Percentiles rank a stretch among this genome's conserved stretches.
phyloP scores from a whole-genome alignment of 1,284 basidiomycete species.

The Anthracocystis panici-leucophaei region DNA sequence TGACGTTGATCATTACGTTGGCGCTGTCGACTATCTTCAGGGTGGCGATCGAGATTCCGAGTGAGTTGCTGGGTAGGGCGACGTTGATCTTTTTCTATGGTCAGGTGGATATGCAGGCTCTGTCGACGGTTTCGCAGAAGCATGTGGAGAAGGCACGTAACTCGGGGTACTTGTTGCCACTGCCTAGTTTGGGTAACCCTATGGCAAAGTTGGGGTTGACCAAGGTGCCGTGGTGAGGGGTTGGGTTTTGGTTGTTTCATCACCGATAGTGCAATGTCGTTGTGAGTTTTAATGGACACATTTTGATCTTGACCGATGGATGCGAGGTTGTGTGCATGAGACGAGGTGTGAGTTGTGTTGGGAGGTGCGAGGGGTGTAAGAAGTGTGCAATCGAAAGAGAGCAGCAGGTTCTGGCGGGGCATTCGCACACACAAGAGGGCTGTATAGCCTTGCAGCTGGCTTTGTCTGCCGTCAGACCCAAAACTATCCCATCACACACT shows the following conservation, averaged over 20 bases:
- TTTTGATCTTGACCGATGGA: not conserved
- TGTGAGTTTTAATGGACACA: slow-evolving; percentile 7
- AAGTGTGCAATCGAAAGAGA: too few relatives aligned
- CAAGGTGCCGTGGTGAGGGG: slow-evolving; percentile 34
- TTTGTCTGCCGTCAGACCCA: too few relatives aligned
- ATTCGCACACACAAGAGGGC: too few relatives aligned
- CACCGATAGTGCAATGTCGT: too few relatives aligned
- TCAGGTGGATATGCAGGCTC: slow-evolving; percentile 43
- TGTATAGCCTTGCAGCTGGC: too few relatives aligned
- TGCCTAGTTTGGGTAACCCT: slow-evolving; percentile 47
- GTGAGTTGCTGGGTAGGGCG: slow-evolving; percentile 42
- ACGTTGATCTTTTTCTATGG: slow-evolving; percentile 49
- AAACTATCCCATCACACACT: not conserved
- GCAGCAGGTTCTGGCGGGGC: too few relatives aligned
- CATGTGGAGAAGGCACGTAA: slow-evolving; percentile 40
- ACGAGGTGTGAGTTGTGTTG: too few relatives aligned
- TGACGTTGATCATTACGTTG: slow-evolving; percentile 38
- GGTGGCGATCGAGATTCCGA: slow-evolving; percentile 38
- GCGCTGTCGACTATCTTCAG: slow-evolving; percentile 34
- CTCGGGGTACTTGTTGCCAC: slow-evolving; percentile 34
- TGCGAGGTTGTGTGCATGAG: too few relatives aligned
- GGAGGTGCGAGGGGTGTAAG: too few relatives aligned
- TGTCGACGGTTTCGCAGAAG: slow-evolving; percentile 15
- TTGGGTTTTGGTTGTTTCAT: not conserved
- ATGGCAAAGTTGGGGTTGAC: slow-evolving; percentile 49